A percentile compares a stretch with the other conserved stretches of the same genome.
Evolutionary conservation across 2,329 filamentous ascomycete genomes (phyloP).

Genomic region (Diplodia corticola): DNA sequence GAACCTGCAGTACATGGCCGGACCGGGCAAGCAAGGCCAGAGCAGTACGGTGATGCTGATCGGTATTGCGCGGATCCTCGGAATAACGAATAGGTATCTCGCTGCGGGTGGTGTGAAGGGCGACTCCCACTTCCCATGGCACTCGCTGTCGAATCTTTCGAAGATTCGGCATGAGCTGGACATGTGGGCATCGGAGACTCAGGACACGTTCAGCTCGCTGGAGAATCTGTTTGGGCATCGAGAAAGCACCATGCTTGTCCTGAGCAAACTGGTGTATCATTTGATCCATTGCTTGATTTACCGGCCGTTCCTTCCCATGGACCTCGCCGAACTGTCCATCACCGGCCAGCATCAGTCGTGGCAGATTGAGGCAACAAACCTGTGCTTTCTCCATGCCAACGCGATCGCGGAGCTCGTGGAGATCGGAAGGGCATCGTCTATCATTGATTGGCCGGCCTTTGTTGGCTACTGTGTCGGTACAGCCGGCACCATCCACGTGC

Average conservation of each 20-base stretch:
- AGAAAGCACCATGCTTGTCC: constrained; percentile 74
- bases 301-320: constrained; percentile 81
- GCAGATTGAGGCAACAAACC: constrained; percentile 88
- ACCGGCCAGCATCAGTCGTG: constrained; percentile 85
- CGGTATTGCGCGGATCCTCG: constrained; percentile 79
- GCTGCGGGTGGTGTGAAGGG: constrained; percentile 84
- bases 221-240: constrained; percentile 73
- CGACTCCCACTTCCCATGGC: constrained; percentile 89
- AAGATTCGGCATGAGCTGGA: constrained; percentile 85
- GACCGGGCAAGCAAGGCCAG: constrained; percentile 68
- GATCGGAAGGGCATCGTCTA: constrained; percentile 70
- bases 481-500: constrained; percentile 83
- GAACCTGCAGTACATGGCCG: constrained; percentile 72
- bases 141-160: constrained; percentile 79
- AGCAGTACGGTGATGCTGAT: constrained; percentile 80
- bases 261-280: constrained; percentile 86
- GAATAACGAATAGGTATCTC: constrained; percentile 80
- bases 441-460: constrained; percentile 83
- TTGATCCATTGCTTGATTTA: constrained; percentile 85
- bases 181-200: constrained; percentile 79
- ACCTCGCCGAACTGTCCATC: constrained; percentile 76
- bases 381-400: constrained; percentile 84
- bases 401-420: constrained; percentile 78
- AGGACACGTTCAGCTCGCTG: constrained; percentile 75
- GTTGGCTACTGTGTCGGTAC: constrained; percentile 85